A percentile compares a stretch with the other conserved stretches of the same genome.
Conservation (phyloP, 1,284 basidiomycete species). For the Boletellus deceptivus region DNA sequence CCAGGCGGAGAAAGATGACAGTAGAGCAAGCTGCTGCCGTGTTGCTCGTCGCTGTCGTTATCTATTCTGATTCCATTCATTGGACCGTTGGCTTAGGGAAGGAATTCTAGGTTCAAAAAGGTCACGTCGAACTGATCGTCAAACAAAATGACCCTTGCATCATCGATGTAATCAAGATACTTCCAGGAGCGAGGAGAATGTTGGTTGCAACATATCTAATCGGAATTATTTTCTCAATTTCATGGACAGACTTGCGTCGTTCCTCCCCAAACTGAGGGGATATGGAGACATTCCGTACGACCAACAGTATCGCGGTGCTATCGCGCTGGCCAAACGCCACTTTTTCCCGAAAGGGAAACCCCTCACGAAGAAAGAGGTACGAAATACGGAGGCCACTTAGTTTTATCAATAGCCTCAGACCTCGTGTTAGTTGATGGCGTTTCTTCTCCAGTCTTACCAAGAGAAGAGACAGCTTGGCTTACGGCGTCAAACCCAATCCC, state of each 20-base stretch:
- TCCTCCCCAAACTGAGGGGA: conserved; percentile 31
- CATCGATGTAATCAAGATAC: conserved; percentile 26
- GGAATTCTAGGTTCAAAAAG: conserved; percentile 25
- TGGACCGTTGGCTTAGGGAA: background rate
- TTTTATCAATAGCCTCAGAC: conserved; percentile 6
- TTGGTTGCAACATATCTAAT: conserved; percentile 9
- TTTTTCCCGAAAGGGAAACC: conserved; percentile 28
- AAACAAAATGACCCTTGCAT: conserved; percentile 17
- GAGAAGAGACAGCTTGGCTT: conserved; percentile 18
- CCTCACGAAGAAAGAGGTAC: conserved; percentile 29
- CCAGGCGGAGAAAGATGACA: conserved; percentile 23
- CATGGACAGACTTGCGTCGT: conserved; percentile 25
- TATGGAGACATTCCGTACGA: conserved; percentile 31
- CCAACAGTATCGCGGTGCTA: conserved; percentile 27
- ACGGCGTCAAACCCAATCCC: conserved; percentile 2
- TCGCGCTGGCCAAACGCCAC: conserved; percentile 30
- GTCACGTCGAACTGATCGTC: conserved; percentile 23
- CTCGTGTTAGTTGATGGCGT: conserved; percentile 22
- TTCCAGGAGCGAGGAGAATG: conserved; percentile 26
- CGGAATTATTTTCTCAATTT: conserved; percentile 1
- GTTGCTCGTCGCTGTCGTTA: conserved; percentile 20
- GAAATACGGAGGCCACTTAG: background rate
- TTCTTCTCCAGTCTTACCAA: conserved; percentile 28
- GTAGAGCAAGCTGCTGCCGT: conserved; percentile 25
- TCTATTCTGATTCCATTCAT: background rate